Evolutionary conservation across 1,284 basidiomycete genomes (phyloP).

Genomic region (Cystobasidium slooffiae): DNA sequence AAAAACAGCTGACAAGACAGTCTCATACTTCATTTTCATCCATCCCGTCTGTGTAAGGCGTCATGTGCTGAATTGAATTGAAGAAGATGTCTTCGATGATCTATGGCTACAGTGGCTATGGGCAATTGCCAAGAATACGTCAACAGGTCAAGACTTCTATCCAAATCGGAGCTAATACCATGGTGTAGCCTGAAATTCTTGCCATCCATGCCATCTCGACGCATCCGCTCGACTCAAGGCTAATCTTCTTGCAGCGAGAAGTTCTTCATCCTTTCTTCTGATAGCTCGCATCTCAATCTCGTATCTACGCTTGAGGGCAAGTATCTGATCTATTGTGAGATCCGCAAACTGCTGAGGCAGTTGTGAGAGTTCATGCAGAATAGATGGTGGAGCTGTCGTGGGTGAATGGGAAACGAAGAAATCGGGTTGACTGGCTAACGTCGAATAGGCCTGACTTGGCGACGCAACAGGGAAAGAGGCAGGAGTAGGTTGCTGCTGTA

Average conservation of each 20-base stretch:
- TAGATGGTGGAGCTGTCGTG: background rate
- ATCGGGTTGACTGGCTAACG: background rate
- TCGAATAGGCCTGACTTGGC: slow-evolving; percentile 13
- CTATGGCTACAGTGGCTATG: too few relatives aligned
- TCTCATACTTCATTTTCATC: background rate
- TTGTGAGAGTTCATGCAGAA: slow-evolving; percentile 19
- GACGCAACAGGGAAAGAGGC: background rate
- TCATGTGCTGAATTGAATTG: background rate
- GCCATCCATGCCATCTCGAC: slow-evolving; percentile 31
- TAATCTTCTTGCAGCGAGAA: background rate
- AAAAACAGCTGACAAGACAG: background rate
- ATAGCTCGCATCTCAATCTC: slow-evolving; percentile 27
- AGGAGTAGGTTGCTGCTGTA: background rate
- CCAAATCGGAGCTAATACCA: slow-evolving; percentile 16
- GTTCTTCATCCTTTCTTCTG: slow-evolving; percentile 11
- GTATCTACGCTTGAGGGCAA: slow-evolving; percentile 12
- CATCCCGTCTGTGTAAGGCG: background rate
- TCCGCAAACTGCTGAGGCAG: slow-evolving; percentile 29
- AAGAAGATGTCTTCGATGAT: background rate
- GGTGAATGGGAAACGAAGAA: background rate
- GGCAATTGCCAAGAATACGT: too few relatives aligned
- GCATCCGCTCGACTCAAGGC: slow-evolving; percentile 25
- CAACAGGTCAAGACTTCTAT: too few relatives aligned
- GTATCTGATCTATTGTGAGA: slow-evolving; percentile 29
- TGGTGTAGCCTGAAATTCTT: slow-evolving; percentile 28